Evolutionary conservation across 2,329 filamentous ascomycete genomes (phyloP), one percentile per base, ranked within the genome.

Genomic region (Rosellinia necatrix): DNA sequence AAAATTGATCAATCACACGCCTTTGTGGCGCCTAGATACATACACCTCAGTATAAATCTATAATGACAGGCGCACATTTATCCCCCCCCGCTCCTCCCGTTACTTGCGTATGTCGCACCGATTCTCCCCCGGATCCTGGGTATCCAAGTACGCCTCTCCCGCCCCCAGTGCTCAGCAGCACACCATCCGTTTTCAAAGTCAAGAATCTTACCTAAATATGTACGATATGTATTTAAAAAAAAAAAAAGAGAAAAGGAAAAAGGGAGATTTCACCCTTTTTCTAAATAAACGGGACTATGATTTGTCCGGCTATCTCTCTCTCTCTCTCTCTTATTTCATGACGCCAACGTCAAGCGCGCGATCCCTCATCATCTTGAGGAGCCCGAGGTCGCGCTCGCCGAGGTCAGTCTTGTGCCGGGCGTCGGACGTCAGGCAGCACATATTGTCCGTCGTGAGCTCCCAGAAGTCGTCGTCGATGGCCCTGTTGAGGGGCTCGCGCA

Each of bases 381-480:
- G 59, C 9, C 52, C 49, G 35, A 63, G 58, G 46, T 74, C 70
- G 12, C 58, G 43, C 3, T 62, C 49, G 4, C 52, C 64, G 35
- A 74, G 68, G 6, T 61, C 58, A 12, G 44, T 49, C 42, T 62
- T 60, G 24, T 59, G 59, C 0, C 63, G 55, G 22, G 67, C 47
- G 8, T 66, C 63, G n/a, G 68, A 64, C 19, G 69, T 70, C 42
- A 74, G 52, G 48, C 71, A 73, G 43, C 69, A 71, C 53, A 74
- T 67, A 53, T 74, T 74, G n/a, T 68, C 67, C 9, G 63, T 59
- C n/a, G 68, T 62, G 12, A 73, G 64, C 12, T 67, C 58, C 72
- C 72, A 74, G 24, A 67, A 66, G 17, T 70, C 62, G 40, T n/a
- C 47, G 62, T 38, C 46, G 19, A 40, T 6, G 21, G 12, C 22